These are phyloP conservation scores for Boletus pseudopeckii DNA, from an alignment of 768 basidiomycete species.

Conservation along the genomic window DNA sequence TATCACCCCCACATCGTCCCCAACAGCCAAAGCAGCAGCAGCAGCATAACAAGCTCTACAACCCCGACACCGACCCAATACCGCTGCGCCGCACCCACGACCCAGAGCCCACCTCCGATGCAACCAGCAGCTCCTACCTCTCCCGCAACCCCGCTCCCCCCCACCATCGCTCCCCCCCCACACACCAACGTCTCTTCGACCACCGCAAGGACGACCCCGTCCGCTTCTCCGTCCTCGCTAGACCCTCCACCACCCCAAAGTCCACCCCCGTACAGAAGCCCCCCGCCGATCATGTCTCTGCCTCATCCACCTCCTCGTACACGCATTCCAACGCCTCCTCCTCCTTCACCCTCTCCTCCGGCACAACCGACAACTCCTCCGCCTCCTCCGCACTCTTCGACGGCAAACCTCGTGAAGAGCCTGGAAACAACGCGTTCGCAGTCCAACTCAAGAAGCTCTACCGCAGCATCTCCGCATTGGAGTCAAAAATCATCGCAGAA, in stretches of 20 bases:
- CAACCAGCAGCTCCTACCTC: constrained; percentile 47
- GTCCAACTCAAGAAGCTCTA: constrained; percentile 79
- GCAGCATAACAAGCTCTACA: constrained; percentile 55
- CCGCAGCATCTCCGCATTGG: constrained; percentile 75
- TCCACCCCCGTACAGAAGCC: constrained; percentile 54
- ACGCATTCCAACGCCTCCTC: constrained; percentile 67
- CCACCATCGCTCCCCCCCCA: constrained; percentile 34
- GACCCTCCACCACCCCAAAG: constrained; percentile 41
- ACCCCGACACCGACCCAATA: constrained; percentile 68
- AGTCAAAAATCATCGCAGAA: constrained; percentile 66
- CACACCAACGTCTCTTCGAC: constrained; percentile 71
- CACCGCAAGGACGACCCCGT: constrained; percentile 90
- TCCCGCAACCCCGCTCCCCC: constrained; percentile 30
- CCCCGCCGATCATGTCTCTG: constrained; percentile 69
- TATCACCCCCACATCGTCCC: constrained; percentile 50
- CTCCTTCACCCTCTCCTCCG: constrained; percentile 68
- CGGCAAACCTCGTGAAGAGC: constrained; percentile 47
- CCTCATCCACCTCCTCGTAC: constrained; percentile 73
- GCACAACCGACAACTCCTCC: constrained; percentile 72
- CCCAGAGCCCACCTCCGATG: constrained; percentile 62
- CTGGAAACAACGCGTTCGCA: constrained; percentile 66
- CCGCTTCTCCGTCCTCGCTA: constrained; percentile 67
- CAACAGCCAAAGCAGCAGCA: constrained; percentile 34
- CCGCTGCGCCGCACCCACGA: constrained; percentile 61
- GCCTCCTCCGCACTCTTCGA: constrained; percentile 70